Evolutionary conservation across 2,329 filamentous ascomycete genomes (phyloP).

Genomic region (Gremmenia infestans): DNA sequence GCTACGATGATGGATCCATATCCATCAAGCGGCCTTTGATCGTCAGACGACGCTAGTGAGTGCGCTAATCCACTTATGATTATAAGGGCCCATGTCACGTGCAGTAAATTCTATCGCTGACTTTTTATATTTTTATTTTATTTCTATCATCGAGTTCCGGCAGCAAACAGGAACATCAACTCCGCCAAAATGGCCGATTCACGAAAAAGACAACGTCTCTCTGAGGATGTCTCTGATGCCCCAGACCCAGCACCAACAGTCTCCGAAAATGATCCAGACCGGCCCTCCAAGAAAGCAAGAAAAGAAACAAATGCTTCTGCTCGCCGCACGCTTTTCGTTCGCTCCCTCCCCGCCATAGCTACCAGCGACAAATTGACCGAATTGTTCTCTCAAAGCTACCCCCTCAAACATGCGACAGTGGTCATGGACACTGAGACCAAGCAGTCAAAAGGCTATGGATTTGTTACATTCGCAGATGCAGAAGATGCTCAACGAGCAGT

Average conservation of each 20-base stretch:
- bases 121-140: neutral
- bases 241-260: slow-evolving; percentile 1
- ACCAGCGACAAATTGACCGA: slow-evolving; percentile 81
- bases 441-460: slow-evolving; percentile 85
- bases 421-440: slow-evolving; percentile 84
- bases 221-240: slow-evolving; percentile 20
- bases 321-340: slow-evolving; percentile 78
- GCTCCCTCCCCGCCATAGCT: slow-evolving; percentile 71
- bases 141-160: neutral
- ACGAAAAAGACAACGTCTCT: slow-evolving; percentile 26
- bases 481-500: slow-evolving; percentile 83
- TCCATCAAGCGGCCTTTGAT: neutral
- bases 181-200: slow-evolving; percentile 12
- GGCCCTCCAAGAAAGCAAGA: slow-evolving; percentile 50
- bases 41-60: neutral
- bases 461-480: slow-evolving; percentile 91
- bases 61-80: neutral
- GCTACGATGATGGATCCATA: neutral
- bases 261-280: slow-evolving; percentile 19
- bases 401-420: slow-evolving; percentile 93
- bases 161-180: neutral
- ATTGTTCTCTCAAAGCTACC: slow-evolving; percentile 90
- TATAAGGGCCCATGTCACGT: neutral
- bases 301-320: slow-evolving; percentile 46
- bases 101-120: neutral